Base-by-base conservation (phyloP, 129 eudicot genomes). In the Mikania micrantha region DNA sequence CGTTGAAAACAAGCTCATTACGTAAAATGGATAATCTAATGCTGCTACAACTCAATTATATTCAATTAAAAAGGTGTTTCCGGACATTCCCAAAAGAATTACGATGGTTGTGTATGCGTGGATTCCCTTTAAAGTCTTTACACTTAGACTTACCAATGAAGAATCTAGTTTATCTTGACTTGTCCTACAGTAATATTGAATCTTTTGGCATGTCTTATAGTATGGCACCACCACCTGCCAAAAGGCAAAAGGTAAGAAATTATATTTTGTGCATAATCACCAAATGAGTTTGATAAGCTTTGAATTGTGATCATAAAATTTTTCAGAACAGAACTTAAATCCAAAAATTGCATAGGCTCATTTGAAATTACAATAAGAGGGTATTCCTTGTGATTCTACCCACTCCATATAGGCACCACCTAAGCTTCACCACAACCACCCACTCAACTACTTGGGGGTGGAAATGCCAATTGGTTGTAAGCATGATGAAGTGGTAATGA, bases 31-130 rank as follows among this genome's bases (percentile, higher is more conserved):
- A 56, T 13, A 45, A 77, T 5, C 29, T 77, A 11, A 64, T 16
- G 75, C 47, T 77, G 5, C 77, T 77, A 13, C 60, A 70, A 13
- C 73, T 70, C 27, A 71, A 71, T 34, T 15, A 56, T 64, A 48
- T 70, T 5, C 41, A 31, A 19, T 2, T 70, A 9, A 13, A 9
- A 0, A 66, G 82, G 3, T 31, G 63, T 24, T 77, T 44, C n/a
- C 6, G 20, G 60, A 71, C n/a, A 10, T 71, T 49, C 45, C 65
- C 82, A 0, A 1, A 15, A 24, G n/a, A 71, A 6, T 13, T 78
- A 50, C 66, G 66, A 65, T 78, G 82, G 82, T 28, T 71, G 53
- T 65, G 62, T 11, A 64, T 62, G 74, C 69, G 65, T 42, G 57
- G 40, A 25, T 77, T 70, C 41, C 67, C 79, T 31, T 74, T 53